Conservation (phyloP, 257 asterid species). For the Apocynum venetum region DNA sequence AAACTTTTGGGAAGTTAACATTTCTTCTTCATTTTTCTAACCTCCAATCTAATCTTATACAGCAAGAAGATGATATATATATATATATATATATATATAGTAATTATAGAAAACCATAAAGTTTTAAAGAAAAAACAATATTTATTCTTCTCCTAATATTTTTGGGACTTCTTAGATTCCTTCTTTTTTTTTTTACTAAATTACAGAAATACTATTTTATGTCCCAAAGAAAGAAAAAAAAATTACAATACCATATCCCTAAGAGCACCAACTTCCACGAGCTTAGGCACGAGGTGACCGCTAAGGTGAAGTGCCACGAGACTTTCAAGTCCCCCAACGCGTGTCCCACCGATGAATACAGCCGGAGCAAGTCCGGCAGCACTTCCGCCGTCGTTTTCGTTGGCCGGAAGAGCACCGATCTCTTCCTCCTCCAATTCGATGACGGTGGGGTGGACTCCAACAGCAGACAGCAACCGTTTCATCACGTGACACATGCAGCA, state of each 20-base stretch:
- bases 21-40: neutral
- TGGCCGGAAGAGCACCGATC: constrained; percentile 43
- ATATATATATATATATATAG: neutral
- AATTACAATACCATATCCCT: constrained; percentile 38
- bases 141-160: constrained; percentile 8
- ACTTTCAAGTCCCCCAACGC: constrained; percentile 83
- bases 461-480: constrained; percentile 61
- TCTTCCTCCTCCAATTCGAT: constrained; percentile 85
- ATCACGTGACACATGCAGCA: constrained; percentile 98
- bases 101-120: neutral
- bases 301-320: constrained; percentile 80
- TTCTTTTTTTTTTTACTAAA: constrained; percentile 1
- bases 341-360: constrained; percentile 74
- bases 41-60: neutral
- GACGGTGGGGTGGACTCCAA: constrained; percentile 88
- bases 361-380: constrained; percentile 47
- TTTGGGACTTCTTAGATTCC: neutral
- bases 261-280: constrained; percentile 76
- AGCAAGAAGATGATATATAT: neutral
- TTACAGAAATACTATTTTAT: constrained; percentile 10
- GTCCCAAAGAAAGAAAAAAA: constrained; percentile 4
- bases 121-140: neutral
- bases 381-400: neutral
- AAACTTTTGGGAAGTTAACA: neutral
- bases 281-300: constrained; percentile 80